Evolutionary conservation across 257 asterid species (phyloP), one percentile per base, ranked within the genome.

Genomic region (Solanum pimpinellifolium): DNA sequence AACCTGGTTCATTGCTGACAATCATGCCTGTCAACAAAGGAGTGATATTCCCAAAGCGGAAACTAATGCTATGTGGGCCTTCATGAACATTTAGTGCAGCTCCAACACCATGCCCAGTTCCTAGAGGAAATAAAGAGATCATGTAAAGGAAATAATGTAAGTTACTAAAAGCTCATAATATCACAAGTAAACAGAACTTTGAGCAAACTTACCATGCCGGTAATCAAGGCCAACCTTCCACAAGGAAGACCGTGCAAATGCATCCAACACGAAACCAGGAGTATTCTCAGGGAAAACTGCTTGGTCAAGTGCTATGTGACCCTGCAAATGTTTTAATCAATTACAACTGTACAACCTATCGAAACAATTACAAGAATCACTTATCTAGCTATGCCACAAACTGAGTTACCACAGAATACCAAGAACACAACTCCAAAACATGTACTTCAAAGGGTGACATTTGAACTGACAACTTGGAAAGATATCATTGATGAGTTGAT

Each of bases 141-240:
- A 35, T 81, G 42, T 49, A 10, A 78, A 81, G 85, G 85, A 83
- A 84, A 89, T n/a, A 42, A 20, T 42, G 47, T 23, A 75, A 85
- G 29, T 73, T 41, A 84, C 75, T 35, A 62, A 31, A 62, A 25
- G 44, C 44, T 49, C 69, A 69, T 29, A 47, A 29, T 81, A 27
- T 6, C 9, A 85, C 29, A 68, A n/a, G 60, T 29, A 75, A 83
- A 27, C 42, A 18, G 31, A 60, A 72, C 2, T 70, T 60, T 27
- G 86, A 39, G 60, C 69, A 49, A 49, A 90, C 85, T 35, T 93
- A 96, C 99, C 99, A 90, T 97, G 99, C 87, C 98, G 96, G 84
- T 97, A 97, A 93, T 97, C 99, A 88, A 97, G 99, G 89, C 99
- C 99, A 87, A 93, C 94, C 92, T 97, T 97, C 99, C 99, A 97